Base-by-base conservation (phyloP, 1,284 basidiomycete species). In the Apiotrichum mycotoxinovorans region DNA sequence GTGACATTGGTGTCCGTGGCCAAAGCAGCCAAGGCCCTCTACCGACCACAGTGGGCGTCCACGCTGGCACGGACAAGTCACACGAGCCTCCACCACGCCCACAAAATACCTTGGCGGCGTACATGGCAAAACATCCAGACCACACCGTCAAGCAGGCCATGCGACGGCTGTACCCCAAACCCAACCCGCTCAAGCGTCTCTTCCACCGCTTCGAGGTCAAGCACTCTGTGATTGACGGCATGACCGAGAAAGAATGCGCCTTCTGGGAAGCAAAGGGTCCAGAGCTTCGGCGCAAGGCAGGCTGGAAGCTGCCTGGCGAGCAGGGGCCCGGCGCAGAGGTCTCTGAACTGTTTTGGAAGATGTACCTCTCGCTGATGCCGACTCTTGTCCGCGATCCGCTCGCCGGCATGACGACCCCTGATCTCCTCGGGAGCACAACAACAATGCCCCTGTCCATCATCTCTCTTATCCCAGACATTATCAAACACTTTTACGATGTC, bases 401-500 rank as follows among this genome's bases (percentile, higher is more conserved):
- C 40, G 77, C 79, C 1, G 81, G 81, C 18, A 69, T 83, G 52
- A 79, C 81, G 26, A 80, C 83, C 1, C 83, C 84, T 0, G 74
- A 80, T 5, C 73, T 85, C 4, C 72, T 84, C 20, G 83, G 80
- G 12, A 80, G 80, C 17, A 81, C 81, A 0, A 82, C 82, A 8
- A 82, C 82, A 8, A 79, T 84, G 59, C 83, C 83, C 2, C 73
- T 84, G 15, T 68, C 66, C 41, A 64, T 73, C 66, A 67, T 73
- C 54, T 74, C 70, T 48, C 82, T 83, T 33, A 83, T 85, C 37
- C 83, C 83, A 3, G 83, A 84, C 64, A 84, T 85, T 63, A 83
- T 84, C 79, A 76, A 79, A 47, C 81, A 85, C 64, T 81, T 82
- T 66, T 74, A 77, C 26, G 78, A 82, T 47, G 75, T 81, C 55